Percentiles rank a stretch among this genome's conserved stretches.
Evolutionary conservation across 2,329 filamentous ascomycete genomes (phyloP).

Genomic region (Gnomoniopsis smithogilvyi): DNA sequence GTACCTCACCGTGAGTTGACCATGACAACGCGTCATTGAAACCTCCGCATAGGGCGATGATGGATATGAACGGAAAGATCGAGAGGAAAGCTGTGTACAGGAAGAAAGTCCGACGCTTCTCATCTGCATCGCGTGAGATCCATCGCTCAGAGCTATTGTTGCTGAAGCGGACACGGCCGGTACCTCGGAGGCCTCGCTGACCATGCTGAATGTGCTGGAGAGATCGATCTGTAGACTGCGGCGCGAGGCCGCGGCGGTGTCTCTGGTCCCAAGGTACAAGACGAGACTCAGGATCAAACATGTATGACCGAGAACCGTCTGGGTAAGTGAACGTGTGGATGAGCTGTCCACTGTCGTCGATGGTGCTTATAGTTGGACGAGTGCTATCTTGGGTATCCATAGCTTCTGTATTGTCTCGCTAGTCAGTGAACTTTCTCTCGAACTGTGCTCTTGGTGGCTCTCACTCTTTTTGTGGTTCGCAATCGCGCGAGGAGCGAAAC

Average conservation of each 20-base stretch:
- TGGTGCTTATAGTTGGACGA: conserved; percentile 12
- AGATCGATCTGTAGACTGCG: conserved; percentile 13
- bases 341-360: conserved; percentile 9
- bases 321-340: conserved; percentile 9
- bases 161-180: background rate
- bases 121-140: conserved; percentile 26
- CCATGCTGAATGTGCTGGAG: conserved; percentile 20
- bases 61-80: conserved; percentile 44
- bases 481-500: conserved; percentile 13
- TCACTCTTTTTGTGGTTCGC: conserved; percentile 10
- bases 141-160: conserved; percentile 20
- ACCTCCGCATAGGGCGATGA: conserved; percentile 40
- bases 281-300: conserved; percentile 12
- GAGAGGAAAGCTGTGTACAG: conserved; percentile 34
- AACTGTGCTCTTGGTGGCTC: background rate
- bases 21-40: conserved; percentile 45
- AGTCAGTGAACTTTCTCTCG: conserved; percentile 1
- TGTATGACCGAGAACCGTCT: conserved; percentile 7
- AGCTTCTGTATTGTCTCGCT: background rate
- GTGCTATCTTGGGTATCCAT: background rate
- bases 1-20: conserved; percentile 45
- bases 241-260: conserved; percentile 4
- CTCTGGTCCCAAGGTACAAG: conserved; percentile 25
- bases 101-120: conserved; percentile 36
- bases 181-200: background rate